These are phyloP conservation scores for Xylaria grammica DNA, from an alignment of 495 filamentous ascomycete species.

Conservation along the genomic window DNA sequence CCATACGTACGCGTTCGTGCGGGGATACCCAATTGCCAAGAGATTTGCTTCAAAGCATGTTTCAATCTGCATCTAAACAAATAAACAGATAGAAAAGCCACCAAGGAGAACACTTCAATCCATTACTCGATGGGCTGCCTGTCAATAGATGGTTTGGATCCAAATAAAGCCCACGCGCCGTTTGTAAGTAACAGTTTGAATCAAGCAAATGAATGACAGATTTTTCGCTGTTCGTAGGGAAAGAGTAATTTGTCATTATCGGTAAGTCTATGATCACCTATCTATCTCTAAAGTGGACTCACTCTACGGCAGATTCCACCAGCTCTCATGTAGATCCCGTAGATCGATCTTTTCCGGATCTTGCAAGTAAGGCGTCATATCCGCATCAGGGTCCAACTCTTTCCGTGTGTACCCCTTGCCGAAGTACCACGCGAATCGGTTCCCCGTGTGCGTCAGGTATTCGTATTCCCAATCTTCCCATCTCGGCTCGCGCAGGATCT, in stretches of 20 bases:
- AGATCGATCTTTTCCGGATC: constrained; percentile 42
- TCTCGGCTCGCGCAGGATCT: constrained; percentile 62
- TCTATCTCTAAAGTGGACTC: background rate
- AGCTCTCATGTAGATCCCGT: constrained; percentile 48
- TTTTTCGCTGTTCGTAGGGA: background rate
- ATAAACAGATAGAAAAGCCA: too few relatives aligned
- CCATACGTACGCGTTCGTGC: too few relatives aligned
- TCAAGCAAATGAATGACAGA: background rate
- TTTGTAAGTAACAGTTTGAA: background rate
- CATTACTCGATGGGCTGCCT: too few relatives aligned
- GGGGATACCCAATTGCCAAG: too few relatives aligned
- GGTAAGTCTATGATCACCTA: constrained; percentile 1
- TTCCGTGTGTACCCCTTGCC: constrained; percentile 49
- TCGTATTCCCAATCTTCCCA: constrained; percentile 78
- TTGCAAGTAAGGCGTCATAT: constrained; percentile 48
- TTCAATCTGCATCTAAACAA: too few relatives aligned
- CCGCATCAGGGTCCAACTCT: constrained; percentile 41
- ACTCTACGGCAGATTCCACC: constrained; percentile 37
- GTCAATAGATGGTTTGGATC: background rate
- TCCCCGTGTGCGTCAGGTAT: constrained; percentile 50
- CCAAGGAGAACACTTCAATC: too few relatives aligned
- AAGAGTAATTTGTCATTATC: background rate
- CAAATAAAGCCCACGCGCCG: background rate
- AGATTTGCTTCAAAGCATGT: too few relatives aligned
- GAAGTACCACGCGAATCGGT: constrained; percentile 52